Evolutionary conservation across 257 asterid genomes (phyloP), one percentile per base, ranked within the genome.

Genomic region (Ehretia macrophylla): DNA sequence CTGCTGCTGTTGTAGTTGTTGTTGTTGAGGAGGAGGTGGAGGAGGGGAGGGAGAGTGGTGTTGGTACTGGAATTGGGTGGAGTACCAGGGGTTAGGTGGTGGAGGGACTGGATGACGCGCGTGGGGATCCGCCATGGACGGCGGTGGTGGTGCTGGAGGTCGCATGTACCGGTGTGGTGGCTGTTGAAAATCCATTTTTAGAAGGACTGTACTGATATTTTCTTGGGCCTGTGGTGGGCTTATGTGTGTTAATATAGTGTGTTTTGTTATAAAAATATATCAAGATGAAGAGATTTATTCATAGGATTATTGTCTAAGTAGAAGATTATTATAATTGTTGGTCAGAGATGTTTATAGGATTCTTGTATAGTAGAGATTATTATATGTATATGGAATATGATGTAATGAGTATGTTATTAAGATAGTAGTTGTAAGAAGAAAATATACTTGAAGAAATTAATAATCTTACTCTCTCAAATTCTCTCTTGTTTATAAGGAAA

Each of bases 1-100:
- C 54, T 71, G 59, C 72, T 27, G 47, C 8, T 11, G 47, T 2
- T 11, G 47, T 3, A 14, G 81, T 62, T 53, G 79, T 17, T 66
- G 74, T 68, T 3, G 69, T 76, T 79, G 83, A 32, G 85, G 84
- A 19, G 86, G 91, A 27, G 82, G 88, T 17, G 87, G 81, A 18
- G 84, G 76, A 10, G 87, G 67, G 32, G 79, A 62, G 54, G 78
- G 79, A 52, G 79, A 42, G 47, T 42, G 47, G 47, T 42, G 75
- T 40, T 84, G 96, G 80, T 75, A 90, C 55, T 87, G 96, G 69
- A 81, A 90, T 74, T 85, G 83, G 21, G 47, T 77, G 11, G 90
- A 27, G 74, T 89, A 58, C 47, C 47, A 42, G 47, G 47, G 47
- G 47, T 10, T 42, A 10, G 47, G 12, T 42, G 47, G 47, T 3